Evolutionary conservation across 352 stramenopile genomes (phyloP).

Genomic region (Globisporangium nunn): DNA sequence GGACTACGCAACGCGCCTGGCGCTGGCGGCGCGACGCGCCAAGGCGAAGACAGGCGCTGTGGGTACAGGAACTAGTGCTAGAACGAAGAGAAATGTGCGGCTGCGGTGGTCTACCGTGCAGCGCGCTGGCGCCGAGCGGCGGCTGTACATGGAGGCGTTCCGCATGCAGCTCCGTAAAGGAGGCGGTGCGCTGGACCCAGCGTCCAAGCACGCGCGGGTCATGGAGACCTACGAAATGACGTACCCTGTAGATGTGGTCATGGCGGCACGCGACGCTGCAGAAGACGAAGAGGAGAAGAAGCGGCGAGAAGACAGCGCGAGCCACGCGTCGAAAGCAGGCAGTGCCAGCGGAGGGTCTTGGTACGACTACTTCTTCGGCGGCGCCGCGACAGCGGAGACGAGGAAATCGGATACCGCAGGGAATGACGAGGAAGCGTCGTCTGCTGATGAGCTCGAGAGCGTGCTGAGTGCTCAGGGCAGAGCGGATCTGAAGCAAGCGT

Average conservation of each 20-base stretch:
- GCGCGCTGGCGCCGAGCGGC: constrained; percentile 40
- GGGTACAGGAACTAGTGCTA: neutral
- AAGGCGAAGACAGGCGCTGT: constrained; percentile 3
- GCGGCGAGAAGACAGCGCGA: constrained; percentile 9
- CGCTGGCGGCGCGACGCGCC: constrained; percentile 26
- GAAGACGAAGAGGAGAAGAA: constrained; percentile 39
- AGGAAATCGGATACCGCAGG: constrained; percentile 5
- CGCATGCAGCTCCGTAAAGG: constrained; percentile 39
- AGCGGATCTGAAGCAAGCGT: constrained; percentile 62
- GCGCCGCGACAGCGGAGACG: constrained; percentile 9
- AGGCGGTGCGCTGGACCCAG: constrained; percentile 22
- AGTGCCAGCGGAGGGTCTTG: constrained; percentile 35
- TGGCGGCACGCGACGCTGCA: constrained; percentile 48
- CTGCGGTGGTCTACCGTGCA: constrained; percentile 58
- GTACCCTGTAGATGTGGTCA: constrained; percentile 65
- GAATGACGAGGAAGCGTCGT: neutral
- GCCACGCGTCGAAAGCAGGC: constrained; percentile 11
- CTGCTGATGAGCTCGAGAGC: constrained; percentile 23
- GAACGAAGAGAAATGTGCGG: constrained; percentile 1
- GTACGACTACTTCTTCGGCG: constrained; percentile 81
- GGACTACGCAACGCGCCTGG: constrained; percentile 58
- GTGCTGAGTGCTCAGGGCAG: constrained; percentile 61
- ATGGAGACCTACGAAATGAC: constrained; percentile 46
- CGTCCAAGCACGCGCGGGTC: constrained; percentile 32
- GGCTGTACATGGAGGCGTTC: constrained; percentile 54